phyloP scores from a whole-genome alignment of 2,329 filamentous ascomycete species.

The Elsinoe fawcettii region DNA sequence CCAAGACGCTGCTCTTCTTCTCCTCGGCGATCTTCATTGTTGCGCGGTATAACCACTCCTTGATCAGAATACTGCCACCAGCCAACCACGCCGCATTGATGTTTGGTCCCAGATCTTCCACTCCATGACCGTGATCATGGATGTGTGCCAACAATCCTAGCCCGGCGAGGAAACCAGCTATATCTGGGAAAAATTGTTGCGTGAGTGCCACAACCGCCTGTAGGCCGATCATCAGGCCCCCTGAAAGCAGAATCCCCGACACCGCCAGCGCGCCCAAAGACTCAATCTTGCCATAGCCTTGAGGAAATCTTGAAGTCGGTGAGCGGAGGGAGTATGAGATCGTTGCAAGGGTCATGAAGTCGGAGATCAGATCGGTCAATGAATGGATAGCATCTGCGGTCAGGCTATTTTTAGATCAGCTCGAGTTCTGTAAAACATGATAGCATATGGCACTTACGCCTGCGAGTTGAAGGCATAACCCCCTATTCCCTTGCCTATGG shows the following conservation, averaged over 20 bases:
- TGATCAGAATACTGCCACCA: slow-evolving; percentile 78
- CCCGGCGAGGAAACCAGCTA: slow-evolving; percentile 36
- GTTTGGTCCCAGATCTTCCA: slow-evolving; percentile 58
- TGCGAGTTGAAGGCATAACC: slow-evolving; percentile 94
- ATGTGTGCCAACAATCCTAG: slow-evolving; percentile 43
- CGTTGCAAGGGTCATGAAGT: slow-evolving; percentile 87
- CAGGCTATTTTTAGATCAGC: slow-evolving; percentile 18
- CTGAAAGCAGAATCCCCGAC: slow-evolving; percentile 79
- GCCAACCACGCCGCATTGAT: slow-evolving; percentile 94
- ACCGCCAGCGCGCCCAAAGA: slow-evolving; percentile 89
- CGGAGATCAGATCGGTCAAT: slow-evolving; percentile 88
- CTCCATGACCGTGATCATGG: slow-evolving; percentile 53
- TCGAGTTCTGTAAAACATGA: slow-evolving; percentile 4
- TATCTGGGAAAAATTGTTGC: slow-evolving; percentile 43
- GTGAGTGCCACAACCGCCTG: slow-evolving; percentile 52
- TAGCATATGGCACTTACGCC: slow-evolving; percentile 28
- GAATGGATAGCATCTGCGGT: slow-evolving; percentile 87
- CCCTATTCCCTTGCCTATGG: slow-evolving; percentile 81
- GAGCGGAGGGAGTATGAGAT: slow-evolving; percentile 88
- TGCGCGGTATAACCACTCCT: slow-evolving; percentile 94
- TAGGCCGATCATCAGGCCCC: slow-evolving; percentile 83
- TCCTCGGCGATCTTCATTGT: slow-evolving; percentile 96
- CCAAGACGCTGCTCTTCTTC: slow-evolving; percentile 89
- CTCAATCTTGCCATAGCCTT: slow-evolving; percentile 96
- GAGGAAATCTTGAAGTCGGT: slow-evolving; percentile 74